A percentile compares a stretch with the other conserved stretches of the same genome.
Conservation (phyloP, 176 grass and related monocot genomes). For the Musa acuminata region DNA sequence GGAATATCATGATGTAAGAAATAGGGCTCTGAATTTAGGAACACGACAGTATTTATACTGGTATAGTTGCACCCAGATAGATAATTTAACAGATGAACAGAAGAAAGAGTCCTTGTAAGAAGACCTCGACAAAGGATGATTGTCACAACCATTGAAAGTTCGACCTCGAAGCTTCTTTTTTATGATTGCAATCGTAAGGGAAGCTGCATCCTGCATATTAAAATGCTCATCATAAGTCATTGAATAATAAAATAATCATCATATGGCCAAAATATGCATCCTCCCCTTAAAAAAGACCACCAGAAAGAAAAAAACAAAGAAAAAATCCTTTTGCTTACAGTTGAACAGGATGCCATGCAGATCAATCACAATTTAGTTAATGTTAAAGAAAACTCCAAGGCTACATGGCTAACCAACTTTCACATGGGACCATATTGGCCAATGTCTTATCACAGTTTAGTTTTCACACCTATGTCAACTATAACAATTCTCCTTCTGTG, state of each 20-base stretch:
- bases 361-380: too few relatives aligned
- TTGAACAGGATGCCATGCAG: too few relatives aligned
- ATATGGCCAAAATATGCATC: background rate
- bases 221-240: background rate
- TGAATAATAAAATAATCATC: background rate
- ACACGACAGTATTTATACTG: background rate
- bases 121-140: conserved; percentile 61
- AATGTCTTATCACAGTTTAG: too few relatives aligned
- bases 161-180: conserved; percentile 25
- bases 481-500: too few relatives aligned
- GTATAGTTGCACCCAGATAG: background rate
- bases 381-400: too few relatives aligned
- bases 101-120: background rate
- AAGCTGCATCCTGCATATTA: conserved; percentile 48
- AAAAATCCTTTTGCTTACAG: too few relatives aligned
- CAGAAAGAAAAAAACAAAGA: too few relatives aligned
- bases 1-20: background rate
- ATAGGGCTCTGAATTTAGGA: background rate
- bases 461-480: too few relatives aligned
- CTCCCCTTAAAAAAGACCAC: too few relatives aligned
- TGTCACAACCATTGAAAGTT: conserved; percentile 53
- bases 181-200: conserved; percentile 48
- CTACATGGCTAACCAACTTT: too few relatives aligned
- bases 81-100: background rate
- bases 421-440: too few relatives aligned